These are phyloP conservation scores for Rhodocollybia butyracea DNA, from an alignment of 768 basidiomycete species.

Conservation along the genomic window DNA sequence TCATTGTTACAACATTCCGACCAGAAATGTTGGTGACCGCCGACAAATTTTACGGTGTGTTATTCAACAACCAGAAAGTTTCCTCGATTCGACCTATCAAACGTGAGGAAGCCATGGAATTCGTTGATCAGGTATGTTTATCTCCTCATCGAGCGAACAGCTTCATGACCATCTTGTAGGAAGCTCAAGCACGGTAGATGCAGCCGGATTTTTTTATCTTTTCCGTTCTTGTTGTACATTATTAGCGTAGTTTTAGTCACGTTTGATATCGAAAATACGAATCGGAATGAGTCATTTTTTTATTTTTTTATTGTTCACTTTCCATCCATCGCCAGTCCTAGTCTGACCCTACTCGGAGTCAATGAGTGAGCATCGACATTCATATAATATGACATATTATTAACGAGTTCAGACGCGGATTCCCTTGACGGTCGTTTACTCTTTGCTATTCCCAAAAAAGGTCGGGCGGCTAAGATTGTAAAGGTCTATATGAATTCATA, in stretches of 20 bases:
- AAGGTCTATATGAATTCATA: background rate
- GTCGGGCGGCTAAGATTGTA: slow-evolving; percentile 30
- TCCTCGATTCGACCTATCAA: slow-evolving; percentile 86
- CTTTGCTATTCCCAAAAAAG: slow-evolving; percentile 98
- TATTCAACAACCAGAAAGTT: slow-evolving; percentile 95
- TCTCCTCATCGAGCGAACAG: background rate
- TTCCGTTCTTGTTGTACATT: too few species aligned
- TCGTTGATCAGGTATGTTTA: slow-evolving; percentile 77
- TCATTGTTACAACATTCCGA: slow-evolving; percentile 97
- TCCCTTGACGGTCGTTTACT: slow-evolving; percentile 80
- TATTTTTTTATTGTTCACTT: too few species aligned
- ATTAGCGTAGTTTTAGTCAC: too few species aligned
- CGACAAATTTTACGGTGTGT: slow-evolving; percentile 95
- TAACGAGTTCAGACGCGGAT: slow-evolving; percentile 51
- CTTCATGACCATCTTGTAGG: slow-evolving; percentile 8
- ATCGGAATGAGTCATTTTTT: too few species aligned
- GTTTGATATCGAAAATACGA: too few species aligned
- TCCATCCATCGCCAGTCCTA: too few species aligned
- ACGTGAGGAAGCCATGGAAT: slow-evolving; percentile 88
- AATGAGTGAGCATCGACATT: too few species aligned
- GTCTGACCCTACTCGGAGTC: too few species aligned
- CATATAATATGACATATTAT: background rate
- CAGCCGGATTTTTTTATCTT: background rate
- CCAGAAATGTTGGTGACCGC: slow-evolving; percentile 96
- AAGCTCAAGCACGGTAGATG: slow-evolving; percentile 18